Conservation (phyloP, 2,329 filamentous ascomycete species). For the Colletotrichum sidae region DNA sequence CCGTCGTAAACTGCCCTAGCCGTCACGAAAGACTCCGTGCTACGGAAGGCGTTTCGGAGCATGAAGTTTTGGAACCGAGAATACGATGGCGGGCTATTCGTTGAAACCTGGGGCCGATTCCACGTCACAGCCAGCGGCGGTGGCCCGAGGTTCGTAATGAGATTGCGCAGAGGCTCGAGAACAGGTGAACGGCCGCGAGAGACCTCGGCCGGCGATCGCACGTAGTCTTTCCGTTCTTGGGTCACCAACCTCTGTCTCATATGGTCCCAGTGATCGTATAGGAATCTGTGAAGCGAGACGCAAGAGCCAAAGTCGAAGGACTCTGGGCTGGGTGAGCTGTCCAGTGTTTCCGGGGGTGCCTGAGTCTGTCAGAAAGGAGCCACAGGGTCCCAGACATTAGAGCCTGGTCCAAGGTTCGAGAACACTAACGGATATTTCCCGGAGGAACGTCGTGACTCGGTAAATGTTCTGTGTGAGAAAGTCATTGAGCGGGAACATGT, state of each 20-base stretch:
- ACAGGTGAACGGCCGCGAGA: slow-evolving; percentile 65
- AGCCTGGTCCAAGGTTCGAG: not conserved
- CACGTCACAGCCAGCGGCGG: slow-evolving; percentile 76
- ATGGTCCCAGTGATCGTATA: slow-evolving; percentile 80
- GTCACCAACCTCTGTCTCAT: slow-evolving; percentile 73
- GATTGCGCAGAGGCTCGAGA: slow-evolving; percentile 69
- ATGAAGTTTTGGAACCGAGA: slow-evolving; percentile 80
- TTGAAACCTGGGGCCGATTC: slow-evolving; percentile 74
- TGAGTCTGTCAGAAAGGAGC: slow-evolving; percentile 25
- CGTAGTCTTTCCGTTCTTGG: slow-evolving; percentile 67
- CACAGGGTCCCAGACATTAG: no score
- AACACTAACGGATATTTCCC: slow-evolving; percentile 71
- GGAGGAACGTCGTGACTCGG: slow-evolving; percentile 73
- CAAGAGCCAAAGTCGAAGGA: slow-evolving; percentile 78
- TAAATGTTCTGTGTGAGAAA: slow-evolving; percentile 78
- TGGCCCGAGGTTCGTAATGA: slow-evolving; percentile 75
- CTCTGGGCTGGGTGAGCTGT: slow-evolving; percentile 56
- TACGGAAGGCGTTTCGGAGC: slow-evolving; percentile 75
- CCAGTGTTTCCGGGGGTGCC: slow-evolving; percentile 61
- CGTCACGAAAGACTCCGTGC: slow-evolving; percentile 72
- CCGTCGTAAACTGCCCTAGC: slow-evolving; percentile 77
- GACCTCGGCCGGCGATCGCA: slow-evolving; percentile 66
- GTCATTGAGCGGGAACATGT: slow-evolving; percentile 78
- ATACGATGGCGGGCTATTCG: slow-evolving; percentile 72
- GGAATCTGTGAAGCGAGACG: slow-evolving; percentile 74